Base-by-base conservation (phyloP, 1,284 basidiomycete species). In the Tilletia setariae region DNA sequence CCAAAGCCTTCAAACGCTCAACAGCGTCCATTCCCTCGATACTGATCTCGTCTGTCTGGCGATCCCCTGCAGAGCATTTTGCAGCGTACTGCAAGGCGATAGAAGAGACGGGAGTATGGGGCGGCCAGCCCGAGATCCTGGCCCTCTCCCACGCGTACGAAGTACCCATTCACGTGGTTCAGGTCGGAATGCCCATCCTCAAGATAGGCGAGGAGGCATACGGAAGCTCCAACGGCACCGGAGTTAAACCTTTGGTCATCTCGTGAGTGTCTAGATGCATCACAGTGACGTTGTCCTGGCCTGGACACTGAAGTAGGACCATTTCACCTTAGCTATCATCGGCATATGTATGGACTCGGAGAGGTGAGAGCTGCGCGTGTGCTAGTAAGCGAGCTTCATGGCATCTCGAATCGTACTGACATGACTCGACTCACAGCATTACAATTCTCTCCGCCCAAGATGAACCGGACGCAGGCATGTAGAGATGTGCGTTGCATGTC, bases 81-180 rank as follows among this genome's bases (percentile, higher is more conserved):
- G 83, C 87, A 63, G 84, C 86, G 71, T 98, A 98, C 83, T 97
- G 94, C 82, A 84, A 85, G 70, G 86, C 87, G 11, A 89, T 99
- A 23, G 89, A 90, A 63, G 87, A 90, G 77, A 95, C 93, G 9
- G 91, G 89, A 9, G 87, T 90, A 42, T 98, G 96, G 96, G 96
- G 96, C 61, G 96, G 96, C 46, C 93, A 98, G 84, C 94, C 94
- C 1, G 96, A 98, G 80, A 94, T 98, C 61, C 86, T 92, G 75
- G 96, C 96, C 0, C 85, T 98, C 11, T 90, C 90, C 76, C 87
- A 90, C 66, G 89, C 89, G n/a, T 97, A 89, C 83, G 86, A 88
- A 66, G 85, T 94, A 32, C 91, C 93, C 0, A 95, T 99, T 67
- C 90, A 97, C 82, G 91, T 99, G 67, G 86, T 98, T 21, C 96